A percentile compares a stretch with the other conserved stretches of the same genome.
Evolutionary conservation across 345 rosid genomes (phyloP).

Genomic region (Camelina hispida): DNA sequence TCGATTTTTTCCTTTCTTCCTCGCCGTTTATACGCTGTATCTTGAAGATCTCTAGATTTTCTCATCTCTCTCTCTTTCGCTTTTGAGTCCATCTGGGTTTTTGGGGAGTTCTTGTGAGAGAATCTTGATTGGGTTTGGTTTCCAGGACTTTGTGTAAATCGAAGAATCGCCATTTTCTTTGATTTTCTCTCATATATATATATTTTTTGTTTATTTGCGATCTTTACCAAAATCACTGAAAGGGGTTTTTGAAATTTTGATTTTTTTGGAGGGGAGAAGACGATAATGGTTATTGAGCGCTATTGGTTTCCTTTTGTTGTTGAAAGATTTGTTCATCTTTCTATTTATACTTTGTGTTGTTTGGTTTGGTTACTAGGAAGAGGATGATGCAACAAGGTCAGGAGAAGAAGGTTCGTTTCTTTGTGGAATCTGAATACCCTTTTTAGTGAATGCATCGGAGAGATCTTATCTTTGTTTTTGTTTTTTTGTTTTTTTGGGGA

Average conservation of each 20-base stretch:
- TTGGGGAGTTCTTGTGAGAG: not conserved
- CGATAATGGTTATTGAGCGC: constrained; percentile 34
- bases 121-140: constrained; percentile 35
- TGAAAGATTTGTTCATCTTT: too few relatives aligned
- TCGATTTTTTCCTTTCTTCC: too few relatives aligned
- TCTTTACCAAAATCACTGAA: constrained; percentile 24
- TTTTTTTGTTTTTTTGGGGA: too few relatives aligned
- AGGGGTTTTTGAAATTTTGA: not conserved
- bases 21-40: too few relatives aligned
- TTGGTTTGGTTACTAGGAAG: not conserved
- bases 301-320: constrained; percentile 2
- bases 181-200: not conserved
- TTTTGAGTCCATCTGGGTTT: not conserved
- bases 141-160: constrained; percentile 24
- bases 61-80: too few relatives aligned
- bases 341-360: too few relatives aligned
- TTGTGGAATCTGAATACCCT: not conserved
- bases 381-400: constrained; percentile 52
- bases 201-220: not conserved
- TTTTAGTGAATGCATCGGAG: not conserved
- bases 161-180: constrained; percentile 40
- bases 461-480: not conserved
- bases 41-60: too few relatives aligned
- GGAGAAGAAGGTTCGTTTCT: constrained; percentile 46
- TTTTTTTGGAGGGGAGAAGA: constrained; percentile 26